phyloP scores from a whole-genome alignment of 1,284 basidiomycete species.

The Trichosporon coremiiforme region DNA sequence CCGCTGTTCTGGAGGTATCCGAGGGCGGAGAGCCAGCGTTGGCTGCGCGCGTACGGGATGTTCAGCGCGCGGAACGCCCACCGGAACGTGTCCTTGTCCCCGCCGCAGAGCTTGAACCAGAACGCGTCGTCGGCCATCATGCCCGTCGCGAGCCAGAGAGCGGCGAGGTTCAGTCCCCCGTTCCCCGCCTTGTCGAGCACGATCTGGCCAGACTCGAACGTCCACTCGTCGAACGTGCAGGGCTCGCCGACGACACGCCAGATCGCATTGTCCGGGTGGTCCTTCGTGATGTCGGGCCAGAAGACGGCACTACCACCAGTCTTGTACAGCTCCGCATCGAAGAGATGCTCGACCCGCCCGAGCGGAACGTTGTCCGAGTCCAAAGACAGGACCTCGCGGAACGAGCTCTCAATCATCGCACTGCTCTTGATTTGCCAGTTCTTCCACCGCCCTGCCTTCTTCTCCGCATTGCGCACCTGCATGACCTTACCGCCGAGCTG shows the following conservation, averaged over 20 bases:
- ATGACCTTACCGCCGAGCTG: constrained; percentile 50
- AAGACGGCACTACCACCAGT: constrained; percentile 56
- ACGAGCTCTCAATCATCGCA: constrained; percentile 57
- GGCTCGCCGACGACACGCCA: constrained; percentile 57
- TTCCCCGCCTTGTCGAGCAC: constrained; percentile 59
- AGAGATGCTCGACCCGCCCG: constrained; percentile 55
- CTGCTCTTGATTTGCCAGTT: constrained; percentile 57
- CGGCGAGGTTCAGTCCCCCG: constrained; percentile 58
- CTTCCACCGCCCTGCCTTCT: constrained; percentile 48
- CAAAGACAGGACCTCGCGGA: constrained; percentile 58
- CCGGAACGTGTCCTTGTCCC: constrained; percentile 58
- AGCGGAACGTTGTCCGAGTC: constrained; percentile 58
- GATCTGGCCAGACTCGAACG: constrained; percentile 57
- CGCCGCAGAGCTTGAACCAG: constrained; percentile 58
- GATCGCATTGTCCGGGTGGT: constrained; percentile 59
- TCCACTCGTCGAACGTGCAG: constrained; percentile 53
- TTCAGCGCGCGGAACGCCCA: constrained; percentile 58
- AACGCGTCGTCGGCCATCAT: constrained; percentile 54
- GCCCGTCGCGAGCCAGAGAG: constrained; percentile 55
- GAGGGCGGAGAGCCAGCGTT: constrained; percentile 56
- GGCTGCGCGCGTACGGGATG: constrained; percentile 51
- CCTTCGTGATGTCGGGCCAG: constrained; percentile 60
- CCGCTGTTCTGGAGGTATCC: constrained; percentile 47
- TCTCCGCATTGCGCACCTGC: constrained; percentile 43
- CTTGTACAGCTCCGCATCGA: constrained; percentile 52